Evolutionary conservation across 768 basidiomycete species (phyloP).

Genomic region (Boletus tomentosulus): DNA sequence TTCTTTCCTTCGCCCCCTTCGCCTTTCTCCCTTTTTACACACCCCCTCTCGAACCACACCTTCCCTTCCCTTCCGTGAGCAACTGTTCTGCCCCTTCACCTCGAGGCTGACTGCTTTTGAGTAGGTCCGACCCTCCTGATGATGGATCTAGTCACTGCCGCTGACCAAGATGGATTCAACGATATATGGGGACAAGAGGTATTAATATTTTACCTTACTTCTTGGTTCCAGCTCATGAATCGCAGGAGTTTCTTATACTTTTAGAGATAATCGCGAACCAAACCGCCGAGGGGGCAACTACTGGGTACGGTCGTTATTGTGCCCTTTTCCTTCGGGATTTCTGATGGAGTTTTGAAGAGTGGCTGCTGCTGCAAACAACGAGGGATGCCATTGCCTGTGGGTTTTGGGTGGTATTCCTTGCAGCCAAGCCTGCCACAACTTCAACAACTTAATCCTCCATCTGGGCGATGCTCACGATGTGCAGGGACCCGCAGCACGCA

Average conservation of each 20-base stretch:
- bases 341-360: conserved; percentile 2
- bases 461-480: background rate
- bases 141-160: background rate
- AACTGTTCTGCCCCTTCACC: background rate
- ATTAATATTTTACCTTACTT: background rate
- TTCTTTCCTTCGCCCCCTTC: background rate
- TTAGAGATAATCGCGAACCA: background rate
- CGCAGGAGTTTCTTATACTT: conserved; percentile 3
- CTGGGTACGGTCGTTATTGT: background rate
- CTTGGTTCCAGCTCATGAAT: background rate
- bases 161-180: background rate
- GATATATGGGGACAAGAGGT: conserved; percentile 4
- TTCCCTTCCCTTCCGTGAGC: background rate
- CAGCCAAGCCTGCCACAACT: background rate
- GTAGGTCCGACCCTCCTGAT: background rate
- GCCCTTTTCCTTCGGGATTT: too few species aligned
- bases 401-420: background rate
- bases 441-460: conserved; percentile 10
- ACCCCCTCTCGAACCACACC: background rate
- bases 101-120: background rate
- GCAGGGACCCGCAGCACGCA: background rate
- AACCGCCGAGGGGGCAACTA: background rate
- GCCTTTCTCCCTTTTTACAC: too few species aligned
- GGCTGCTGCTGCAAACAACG: background rate
- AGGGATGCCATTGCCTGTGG: conserved; percentile 2